Percentiles rank a stretch among this genome's conserved stretches.
Conservation (phyloP, 129 eudicot species). For the Saussurea involucrata region DNA sequence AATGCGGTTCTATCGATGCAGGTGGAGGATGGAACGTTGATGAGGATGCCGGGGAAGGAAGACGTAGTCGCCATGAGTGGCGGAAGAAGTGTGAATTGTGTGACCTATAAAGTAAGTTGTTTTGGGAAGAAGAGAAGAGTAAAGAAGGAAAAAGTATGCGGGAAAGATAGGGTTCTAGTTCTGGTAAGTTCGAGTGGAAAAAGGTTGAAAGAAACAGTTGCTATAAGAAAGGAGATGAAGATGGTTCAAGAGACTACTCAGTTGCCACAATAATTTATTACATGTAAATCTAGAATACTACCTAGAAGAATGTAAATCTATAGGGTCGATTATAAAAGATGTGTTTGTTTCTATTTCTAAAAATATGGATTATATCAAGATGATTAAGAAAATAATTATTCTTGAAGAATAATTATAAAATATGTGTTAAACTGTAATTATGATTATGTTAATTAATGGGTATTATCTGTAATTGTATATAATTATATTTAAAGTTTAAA, state of each 20-base stretch:
- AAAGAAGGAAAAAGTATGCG: not conserved
- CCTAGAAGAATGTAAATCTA: no score
- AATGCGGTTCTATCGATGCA: slow-evolving; percentile 28
- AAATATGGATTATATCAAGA: no score
- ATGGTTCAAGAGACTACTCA: no score
- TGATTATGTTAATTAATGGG: no score
- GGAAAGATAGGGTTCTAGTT: slow-evolving; percentile 22
- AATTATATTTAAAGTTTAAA: no score
- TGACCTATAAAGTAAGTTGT: not conserved
- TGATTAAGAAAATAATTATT: no score
- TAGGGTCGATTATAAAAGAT: no score
- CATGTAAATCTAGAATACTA: no score
- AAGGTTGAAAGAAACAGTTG: slow-evolving; percentile 5
- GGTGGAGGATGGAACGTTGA: slow-evolving; percentile 25
- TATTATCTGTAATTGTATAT: no score
- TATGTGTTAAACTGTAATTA: no score
- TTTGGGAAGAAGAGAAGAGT: not conserved
- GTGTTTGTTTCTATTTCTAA: no score
- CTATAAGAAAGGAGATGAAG: not conserved
- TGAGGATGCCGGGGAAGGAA: slow-evolving; percentile 46
- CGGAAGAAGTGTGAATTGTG: not conserved
- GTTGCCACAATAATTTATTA: slow-evolving; percentile 4
- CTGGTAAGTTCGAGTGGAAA: slow-evolving; percentile 23
- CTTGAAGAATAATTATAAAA: no score
- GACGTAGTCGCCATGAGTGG: slow-evolving; percentile 47